Evolutionary conservation across 345 rosid genomes (phyloP).

Genomic region (Salix udensis): DNA sequence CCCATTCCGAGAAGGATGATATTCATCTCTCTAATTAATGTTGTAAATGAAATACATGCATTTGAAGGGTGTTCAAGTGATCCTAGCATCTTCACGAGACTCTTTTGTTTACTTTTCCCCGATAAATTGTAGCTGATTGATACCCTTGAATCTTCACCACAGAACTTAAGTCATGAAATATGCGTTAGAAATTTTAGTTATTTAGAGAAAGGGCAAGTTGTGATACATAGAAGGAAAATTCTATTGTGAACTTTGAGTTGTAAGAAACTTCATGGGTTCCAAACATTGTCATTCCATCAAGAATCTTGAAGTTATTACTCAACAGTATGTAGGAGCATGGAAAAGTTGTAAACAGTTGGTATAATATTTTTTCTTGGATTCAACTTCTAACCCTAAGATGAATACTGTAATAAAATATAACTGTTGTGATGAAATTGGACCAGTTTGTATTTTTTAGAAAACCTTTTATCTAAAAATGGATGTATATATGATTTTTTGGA

Average conservation of each 20-base stretch:
- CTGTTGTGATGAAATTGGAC: too few species aligned
- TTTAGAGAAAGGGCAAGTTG: neutral
- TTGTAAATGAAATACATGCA: neutral
- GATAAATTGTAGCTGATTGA: neutral
- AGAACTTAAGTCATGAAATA: neutral
- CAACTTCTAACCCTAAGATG: neutral
- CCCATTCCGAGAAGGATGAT: neutral
- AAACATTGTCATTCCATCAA: too few species aligned
- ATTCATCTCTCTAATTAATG: neutral
- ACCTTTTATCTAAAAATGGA: too few species aligned
- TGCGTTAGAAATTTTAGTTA: neutral
- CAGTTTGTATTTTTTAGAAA: too few species aligned
- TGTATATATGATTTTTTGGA: neutral
- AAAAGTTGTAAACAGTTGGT: neutral
- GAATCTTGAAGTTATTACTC: too few species aligned
- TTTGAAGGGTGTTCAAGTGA: neutral
- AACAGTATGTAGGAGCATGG: too few species aligned
- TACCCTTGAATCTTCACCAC: neutral
- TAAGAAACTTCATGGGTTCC: neutral
- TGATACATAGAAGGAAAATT: neutral
- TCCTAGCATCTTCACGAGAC: neutral
- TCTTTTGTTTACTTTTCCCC: neutral
- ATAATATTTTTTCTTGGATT: neutral
- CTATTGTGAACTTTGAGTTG: neutral
- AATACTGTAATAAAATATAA: neutral